Percentiles rank a stretch among this genome's conserved stretches.
Evolutionary conservation across 2,329 filamentous ascomycete genomes (phyloP).

Genomic region (Neofusicoccum kwambonambiense): DNA sequence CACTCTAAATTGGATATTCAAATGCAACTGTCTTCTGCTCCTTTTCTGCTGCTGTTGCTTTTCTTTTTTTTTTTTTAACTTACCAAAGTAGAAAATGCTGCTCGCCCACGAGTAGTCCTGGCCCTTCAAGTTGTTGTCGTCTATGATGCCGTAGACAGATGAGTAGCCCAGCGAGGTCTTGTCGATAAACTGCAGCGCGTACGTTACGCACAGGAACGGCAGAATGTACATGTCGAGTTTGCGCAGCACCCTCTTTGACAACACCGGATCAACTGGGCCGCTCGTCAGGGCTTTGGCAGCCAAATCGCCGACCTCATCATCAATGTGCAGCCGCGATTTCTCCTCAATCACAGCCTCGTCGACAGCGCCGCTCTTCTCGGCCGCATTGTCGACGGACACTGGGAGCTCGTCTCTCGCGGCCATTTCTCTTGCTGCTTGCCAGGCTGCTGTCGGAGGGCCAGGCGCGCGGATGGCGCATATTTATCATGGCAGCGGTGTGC

Average conservation of each 20-base stretch:
- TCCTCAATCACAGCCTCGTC: background rate
- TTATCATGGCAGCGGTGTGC: background rate
- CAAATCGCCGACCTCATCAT: conserved; percentile 5
- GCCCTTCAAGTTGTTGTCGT: conserved; percentile 20
- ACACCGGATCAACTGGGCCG: background rate
- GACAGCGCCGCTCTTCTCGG: background rate
- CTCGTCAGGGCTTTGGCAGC: background rate
- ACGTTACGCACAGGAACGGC: conserved; percentile 58
- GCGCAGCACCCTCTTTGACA: conserved; percentile 32
- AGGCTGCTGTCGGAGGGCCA: no score
- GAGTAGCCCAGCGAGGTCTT: conserved; percentile 55
- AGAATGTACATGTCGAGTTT: conserved; percentile 54
- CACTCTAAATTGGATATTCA: no score
- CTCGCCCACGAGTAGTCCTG: conserved; percentile 22
- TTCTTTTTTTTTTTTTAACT: background rate
- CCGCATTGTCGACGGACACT: background rate
- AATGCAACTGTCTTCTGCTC: background rate
- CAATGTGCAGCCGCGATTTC: conserved; percentile 6
- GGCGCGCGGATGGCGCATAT: background rate
- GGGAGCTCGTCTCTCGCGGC: background rate
- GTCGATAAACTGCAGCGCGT: conserved; percentile 63
- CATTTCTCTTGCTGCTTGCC: background rate
- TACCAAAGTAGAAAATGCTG: conserved; percentile 20
- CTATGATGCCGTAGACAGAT: conserved; percentile 22
- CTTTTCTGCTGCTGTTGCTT: no score